A percentile compares a stretch with the other conserved stretches of the same genome.
Evolutionary conservation across 805 yeast genomes (phyloP).

Genomic region (Suhomyces xylopsoci): DNA sequence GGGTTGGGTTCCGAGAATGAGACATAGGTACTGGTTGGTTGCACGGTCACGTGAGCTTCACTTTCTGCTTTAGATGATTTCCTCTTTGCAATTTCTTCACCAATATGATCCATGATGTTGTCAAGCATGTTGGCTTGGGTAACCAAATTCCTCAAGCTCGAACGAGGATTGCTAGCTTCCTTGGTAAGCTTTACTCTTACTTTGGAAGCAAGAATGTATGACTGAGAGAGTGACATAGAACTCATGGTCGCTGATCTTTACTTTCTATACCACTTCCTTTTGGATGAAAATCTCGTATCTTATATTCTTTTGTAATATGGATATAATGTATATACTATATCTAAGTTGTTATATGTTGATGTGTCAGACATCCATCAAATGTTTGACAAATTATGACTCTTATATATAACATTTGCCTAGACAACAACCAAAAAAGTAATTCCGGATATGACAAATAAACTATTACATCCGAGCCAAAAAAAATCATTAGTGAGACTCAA

Average conservation of each 20-base stretch:
- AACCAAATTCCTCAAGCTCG: conserved; percentile 56
- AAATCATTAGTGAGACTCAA: not conserved
- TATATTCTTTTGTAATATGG: not conserved
- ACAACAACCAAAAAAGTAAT: not conserved
- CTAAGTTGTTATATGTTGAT: not conserved
- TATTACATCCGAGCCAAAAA: not conserved
- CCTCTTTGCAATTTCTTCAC: conserved; percentile 25
- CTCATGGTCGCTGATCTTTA: not conserved
- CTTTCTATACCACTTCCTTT: not conserved
- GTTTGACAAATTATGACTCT: not conserved
- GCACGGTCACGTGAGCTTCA: conserved; percentile 5
- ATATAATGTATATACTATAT: not conserved
- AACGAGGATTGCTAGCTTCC: conserved; percentile 58
- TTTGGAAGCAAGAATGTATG: conserved; percentile 60
- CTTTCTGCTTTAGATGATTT: conserved; percentile 1
- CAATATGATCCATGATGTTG: conserved; percentile 53
- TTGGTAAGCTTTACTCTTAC: conserved; percentile 62
- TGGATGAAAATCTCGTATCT: not conserved
- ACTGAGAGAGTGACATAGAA: conserved; percentile 41
- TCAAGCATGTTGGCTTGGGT: conserved; percentile 73
- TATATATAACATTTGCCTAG: not conserved
- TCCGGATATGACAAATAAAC: not conserved
- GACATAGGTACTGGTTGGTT: conserved; percentile 10
- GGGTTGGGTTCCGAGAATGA: conserved; percentile 11
- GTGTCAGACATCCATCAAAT: not conserved